These are phyloP conservation scores for Urtica urens DNA, from an alignment of 306 rosid genomes.

Conservation along the genomic window DNA sequence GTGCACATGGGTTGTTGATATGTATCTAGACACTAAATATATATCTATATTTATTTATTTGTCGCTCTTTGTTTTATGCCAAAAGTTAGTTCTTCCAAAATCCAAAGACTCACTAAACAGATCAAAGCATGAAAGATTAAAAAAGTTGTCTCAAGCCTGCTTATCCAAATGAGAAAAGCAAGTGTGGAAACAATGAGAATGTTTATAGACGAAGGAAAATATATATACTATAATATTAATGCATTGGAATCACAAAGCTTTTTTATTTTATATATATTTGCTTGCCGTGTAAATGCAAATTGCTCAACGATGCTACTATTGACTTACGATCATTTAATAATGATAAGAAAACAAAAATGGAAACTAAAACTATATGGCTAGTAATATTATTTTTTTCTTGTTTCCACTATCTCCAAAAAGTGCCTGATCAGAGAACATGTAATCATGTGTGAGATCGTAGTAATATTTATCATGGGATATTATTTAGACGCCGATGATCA, in stretches of 20 bases:
- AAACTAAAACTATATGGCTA: background rate
- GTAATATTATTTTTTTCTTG: too few relatives aligned
- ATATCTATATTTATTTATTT: background rate
- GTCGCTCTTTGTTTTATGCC: background rate
- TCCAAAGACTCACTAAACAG: constrained; percentile 26
- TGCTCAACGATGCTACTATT: too few relatives aligned
- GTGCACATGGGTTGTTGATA: background rate
- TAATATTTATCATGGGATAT: background rate
- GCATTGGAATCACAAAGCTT: background rate
- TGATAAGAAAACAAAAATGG: background rate
- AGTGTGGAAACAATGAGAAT: constrained; percentile 36
- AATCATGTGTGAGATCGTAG: too few relatives aligned
- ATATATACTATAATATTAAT: background rate
- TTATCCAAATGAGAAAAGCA: constrained; percentile 25
- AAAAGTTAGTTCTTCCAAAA: constrained; percentile 26
- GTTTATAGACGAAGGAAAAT: constrained; percentile 12
- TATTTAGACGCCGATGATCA: background rate
- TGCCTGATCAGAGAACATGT: too few relatives aligned
- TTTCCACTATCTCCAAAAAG: too few relatives aligned
- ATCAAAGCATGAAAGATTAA: constrained; percentile 26
- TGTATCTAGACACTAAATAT: background rate
- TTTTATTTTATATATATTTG: background rate
- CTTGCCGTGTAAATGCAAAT: too few relatives aligned
- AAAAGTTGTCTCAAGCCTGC: constrained; percentile 25
- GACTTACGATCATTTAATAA: too few relatives aligned